Conservation (phyloP, 2,329 filamentous ascomycete genomes). For the Pseudopyrenochaeta lycopersici region DNA sequence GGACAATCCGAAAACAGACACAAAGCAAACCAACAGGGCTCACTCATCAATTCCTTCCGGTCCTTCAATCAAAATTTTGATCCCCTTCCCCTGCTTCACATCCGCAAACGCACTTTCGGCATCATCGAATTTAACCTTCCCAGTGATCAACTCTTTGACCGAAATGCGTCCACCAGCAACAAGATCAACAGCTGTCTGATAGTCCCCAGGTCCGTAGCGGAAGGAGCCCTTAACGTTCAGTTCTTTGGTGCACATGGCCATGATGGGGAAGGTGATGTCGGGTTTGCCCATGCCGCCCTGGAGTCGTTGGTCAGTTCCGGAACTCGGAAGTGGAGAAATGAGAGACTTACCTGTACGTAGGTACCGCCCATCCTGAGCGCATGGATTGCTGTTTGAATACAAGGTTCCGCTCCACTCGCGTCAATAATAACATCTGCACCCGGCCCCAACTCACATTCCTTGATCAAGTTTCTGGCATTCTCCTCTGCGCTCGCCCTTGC, state of each 20-base stretch:
- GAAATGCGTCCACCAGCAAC: conserved; percentile 75
- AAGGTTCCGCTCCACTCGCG: conserved; percentile 58
- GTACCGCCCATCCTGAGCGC: conserved; percentile 58
- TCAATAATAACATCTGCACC: conserved; percentile 61
- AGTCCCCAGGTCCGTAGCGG: conserved; percentile 88
- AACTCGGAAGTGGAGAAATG: background rate
- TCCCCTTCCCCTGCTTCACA: conserved; percentile 83
- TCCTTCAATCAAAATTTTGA: conserved; percentile 67
- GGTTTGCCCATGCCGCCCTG: conserved; percentile 80
- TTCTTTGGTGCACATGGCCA: conserved; percentile 89
- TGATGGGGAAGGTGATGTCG: conserved; percentile 91
- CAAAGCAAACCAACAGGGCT: background rate
- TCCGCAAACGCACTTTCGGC: conserved; percentile 88
- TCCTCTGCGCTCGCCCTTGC: conserved; percentile 69
- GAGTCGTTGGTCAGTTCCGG: background rate
- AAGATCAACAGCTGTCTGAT: conserved; percentile 81
- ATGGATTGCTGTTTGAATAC: conserved; percentile 60
- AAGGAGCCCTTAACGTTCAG: conserved; percentile 87
- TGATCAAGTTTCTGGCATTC: conserved; percentile 75
- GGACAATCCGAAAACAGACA: background rate
- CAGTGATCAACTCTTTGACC: conserved; percentile 81
- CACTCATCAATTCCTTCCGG: conserved; percentile 50
- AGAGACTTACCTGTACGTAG: conserved; percentile 52
- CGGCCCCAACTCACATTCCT: conserved; percentile 67
- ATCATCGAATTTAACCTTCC: conserved; percentile 78